These are phyloP conservation scores for Xylaria scruposa DNA, from an alignment of 495 filamentous ascomycete species.

Conservation along the genomic window DNA sequence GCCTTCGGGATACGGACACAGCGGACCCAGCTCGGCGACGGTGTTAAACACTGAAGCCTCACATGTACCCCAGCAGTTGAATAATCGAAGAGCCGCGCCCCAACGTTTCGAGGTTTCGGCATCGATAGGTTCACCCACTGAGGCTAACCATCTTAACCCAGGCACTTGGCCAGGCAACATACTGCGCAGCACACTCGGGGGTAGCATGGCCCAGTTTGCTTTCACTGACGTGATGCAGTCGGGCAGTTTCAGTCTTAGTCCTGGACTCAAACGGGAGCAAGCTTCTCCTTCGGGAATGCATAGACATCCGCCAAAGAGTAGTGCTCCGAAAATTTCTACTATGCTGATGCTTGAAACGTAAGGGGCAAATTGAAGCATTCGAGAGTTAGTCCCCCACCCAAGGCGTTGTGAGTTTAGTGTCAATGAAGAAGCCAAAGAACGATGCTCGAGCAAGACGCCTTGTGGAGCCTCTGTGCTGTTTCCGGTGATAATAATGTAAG, in stretches of 20 bases:
- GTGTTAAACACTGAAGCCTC: constrained; percentile 42
- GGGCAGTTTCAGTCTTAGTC: constrained; percentile 36
- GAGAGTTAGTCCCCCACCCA: constrained; percentile 46
- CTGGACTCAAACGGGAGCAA: background rate
- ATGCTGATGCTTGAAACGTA: constrained; percentile 66
- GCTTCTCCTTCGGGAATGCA: constrained; percentile 44
- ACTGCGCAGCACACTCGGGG: constrained; percentile 46
- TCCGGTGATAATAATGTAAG: constrained; percentile 51
- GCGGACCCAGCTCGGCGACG: constrained; percentile 34
- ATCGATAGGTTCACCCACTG: constrained; percentile 40
- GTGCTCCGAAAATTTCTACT: constrained; percentile 60
- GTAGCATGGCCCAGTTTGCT: constrained; percentile 43
- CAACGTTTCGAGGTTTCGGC: constrained; percentile 34
- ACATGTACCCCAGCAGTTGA: constrained; percentile 36
- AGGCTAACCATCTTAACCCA: constrained; percentile 34
- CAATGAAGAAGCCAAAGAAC: constrained; percentile 49
- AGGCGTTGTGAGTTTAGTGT: constrained; percentile 44
- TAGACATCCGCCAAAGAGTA: constrained; percentile 50
- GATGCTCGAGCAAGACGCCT: constrained; percentile 48
- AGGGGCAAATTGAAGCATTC: constrained; percentile 65
- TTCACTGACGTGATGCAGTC: constrained; percentile 36
- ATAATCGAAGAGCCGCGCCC: constrained; percentile 39
- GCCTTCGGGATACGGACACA: constrained; percentile 42
- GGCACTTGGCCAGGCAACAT: constrained; percentile 34
- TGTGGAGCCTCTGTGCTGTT: constrained; percentile 51